Percentiles rank a stretch among this genome's conserved stretches.
phyloP scores from a whole-genome alignment of 108 stramenopile genomes.

The Epithemia pelagica region DNA sequence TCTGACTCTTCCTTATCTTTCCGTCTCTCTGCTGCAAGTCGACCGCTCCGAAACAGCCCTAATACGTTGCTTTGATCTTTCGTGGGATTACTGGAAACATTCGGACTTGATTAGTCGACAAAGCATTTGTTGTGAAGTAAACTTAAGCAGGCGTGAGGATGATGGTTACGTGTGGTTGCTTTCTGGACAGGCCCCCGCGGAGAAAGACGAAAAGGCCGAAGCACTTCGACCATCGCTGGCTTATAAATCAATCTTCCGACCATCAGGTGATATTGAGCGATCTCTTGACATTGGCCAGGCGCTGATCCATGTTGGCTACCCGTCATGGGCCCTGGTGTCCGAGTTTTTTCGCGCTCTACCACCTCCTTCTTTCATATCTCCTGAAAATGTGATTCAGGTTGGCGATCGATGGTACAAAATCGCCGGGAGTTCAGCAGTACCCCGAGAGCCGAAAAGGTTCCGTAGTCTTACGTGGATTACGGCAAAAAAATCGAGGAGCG shows the following conservation, averaged over 20 bases:
- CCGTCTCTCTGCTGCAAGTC: constrained; percentile 7
- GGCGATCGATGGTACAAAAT: constrained; percentile 72
- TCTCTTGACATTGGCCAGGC: constrained; percentile 42
- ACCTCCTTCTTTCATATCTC: constrained; percentile 31
- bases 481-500: constrained; percentile 7
- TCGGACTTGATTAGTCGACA: constrained; percentile 33
- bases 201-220: background rate
- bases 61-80: constrained; percentile 25
- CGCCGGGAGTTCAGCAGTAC: background rate
- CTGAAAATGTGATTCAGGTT: constrained; percentile 50
- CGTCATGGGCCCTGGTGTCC: constrained; percentile 38
- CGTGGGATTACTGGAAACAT: constrained; percentile 37
- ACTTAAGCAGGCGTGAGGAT: constrained; percentile 3
- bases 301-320: constrained; percentile 45
- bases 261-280: constrained; percentile 44
- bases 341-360: constrained; percentile 47
- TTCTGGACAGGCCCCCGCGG: background rate
- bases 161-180: background rate
- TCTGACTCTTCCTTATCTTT: constrained; percentile 20
- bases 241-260: constrained; percentile 46
- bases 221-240: constrained; percentile 18
- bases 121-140: constrained; percentile 25
- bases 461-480: constrained; percentile 9
- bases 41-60: constrained; percentile 15
- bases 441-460: constrained; percentile 1